phyloP scores from a whole-genome alignment of 108 stramenopile genomes.

The Pseudonitzschia multistriata region DNA sequence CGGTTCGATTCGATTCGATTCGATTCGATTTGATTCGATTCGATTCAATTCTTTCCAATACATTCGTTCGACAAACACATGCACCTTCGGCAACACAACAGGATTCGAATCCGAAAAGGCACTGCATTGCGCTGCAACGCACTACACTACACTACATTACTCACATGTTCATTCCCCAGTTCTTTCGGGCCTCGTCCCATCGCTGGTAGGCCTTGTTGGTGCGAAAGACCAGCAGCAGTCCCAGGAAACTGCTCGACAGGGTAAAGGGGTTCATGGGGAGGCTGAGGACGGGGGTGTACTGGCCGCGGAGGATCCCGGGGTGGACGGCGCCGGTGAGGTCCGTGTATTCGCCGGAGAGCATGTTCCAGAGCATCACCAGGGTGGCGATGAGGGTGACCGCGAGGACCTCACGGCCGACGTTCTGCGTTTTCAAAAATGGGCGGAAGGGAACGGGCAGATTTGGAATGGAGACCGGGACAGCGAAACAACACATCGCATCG shows the following conservation, averaged over 20 bases:
- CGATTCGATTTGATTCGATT: background rate
- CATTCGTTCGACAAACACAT: constrained; percentile 5
- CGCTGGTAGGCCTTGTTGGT: constrained; percentile 74
- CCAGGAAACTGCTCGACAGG: constrained; percentile 55
- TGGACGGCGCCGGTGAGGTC: constrained; percentile 55
- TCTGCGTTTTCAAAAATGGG: too few species aligned
- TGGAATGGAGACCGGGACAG: too few species aligned
- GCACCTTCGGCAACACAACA: background rate
- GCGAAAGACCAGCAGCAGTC: constrained; percentile 73
- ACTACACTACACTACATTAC: background rate
- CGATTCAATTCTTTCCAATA: background rate
- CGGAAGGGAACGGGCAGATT: too few species aligned
- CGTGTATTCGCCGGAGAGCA: constrained; percentile 48
- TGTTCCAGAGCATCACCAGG: constrained; percentile 58
- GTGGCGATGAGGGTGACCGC: constrained; percentile 50
- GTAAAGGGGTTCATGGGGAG: constrained; percentile 69
- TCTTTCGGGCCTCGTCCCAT: constrained; percentile 84
- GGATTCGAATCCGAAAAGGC: constrained; percentile 10
- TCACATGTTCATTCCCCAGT: constrained; percentile 42
- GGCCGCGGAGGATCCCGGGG: constrained; percentile 35
- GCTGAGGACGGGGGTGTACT: constrained; percentile 39
- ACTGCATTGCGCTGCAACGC: too few species aligned
- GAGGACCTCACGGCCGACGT: constrained; percentile 54
- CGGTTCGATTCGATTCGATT: background rate
- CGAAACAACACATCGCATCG: too few species aligned